phyloP scores from a whole-genome alignment of 2,329 filamentous ascomycete species.

The Claviceps sp. region DNA sequence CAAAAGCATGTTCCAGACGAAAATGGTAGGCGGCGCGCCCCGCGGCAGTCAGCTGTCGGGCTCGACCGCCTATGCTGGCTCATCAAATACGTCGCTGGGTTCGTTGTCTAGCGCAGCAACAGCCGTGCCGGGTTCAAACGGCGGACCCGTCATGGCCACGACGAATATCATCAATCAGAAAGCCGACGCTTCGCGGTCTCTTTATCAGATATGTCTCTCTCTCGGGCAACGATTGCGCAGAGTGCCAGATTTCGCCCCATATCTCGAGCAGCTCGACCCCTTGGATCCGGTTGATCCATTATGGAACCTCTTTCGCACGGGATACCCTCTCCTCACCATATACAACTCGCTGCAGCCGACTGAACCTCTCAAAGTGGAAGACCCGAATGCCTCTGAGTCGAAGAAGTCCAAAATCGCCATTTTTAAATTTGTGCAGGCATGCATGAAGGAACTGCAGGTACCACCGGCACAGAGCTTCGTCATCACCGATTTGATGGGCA shows the following conservation, averaged over 20 bases:
- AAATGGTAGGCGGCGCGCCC: constrained; percentile 38
- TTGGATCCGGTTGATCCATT: constrained; percentile 73
- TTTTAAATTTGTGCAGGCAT: constrained; percentile 86
- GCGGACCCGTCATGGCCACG: constrained; percentile 58
- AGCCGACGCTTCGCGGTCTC: constrained; percentile 77
- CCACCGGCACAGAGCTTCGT: constrained; percentile 77
- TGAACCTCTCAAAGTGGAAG: constrained; percentile 54
- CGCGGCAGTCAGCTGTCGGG: constrained; percentile 50
- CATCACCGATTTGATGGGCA: constrained; percentile 79
- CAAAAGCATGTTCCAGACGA: constrained; percentile 24
- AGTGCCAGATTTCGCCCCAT: constrained; percentile 70
- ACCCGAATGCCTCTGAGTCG: constrained; percentile 45
- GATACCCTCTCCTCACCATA: constrained; percentile 72
- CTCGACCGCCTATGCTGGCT: constrained; percentile 41
- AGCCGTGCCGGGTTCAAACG: constrained; percentile 27
- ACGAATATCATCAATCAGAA: constrained; percentile 96
- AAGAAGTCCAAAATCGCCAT: constrained; percentile 78
- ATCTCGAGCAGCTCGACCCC: constrained; percentile 58
- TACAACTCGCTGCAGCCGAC: constrained; percentile 74
- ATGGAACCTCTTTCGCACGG: constrained; percentile 76
- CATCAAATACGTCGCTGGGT: constrained; percentile 37
- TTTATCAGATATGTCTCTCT: constrained; percentile 89
- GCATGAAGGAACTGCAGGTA: constrained; percentile 68
- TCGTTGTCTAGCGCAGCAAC: constrained; percentile 33
- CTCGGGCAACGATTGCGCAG: constrained; percentile 69